These are phyloP conservation scores for Mytilinidion resinicola DNA, from an alignment of 495 filamentous ascomycete genomes.

Conservation along the genomic window DNA sequence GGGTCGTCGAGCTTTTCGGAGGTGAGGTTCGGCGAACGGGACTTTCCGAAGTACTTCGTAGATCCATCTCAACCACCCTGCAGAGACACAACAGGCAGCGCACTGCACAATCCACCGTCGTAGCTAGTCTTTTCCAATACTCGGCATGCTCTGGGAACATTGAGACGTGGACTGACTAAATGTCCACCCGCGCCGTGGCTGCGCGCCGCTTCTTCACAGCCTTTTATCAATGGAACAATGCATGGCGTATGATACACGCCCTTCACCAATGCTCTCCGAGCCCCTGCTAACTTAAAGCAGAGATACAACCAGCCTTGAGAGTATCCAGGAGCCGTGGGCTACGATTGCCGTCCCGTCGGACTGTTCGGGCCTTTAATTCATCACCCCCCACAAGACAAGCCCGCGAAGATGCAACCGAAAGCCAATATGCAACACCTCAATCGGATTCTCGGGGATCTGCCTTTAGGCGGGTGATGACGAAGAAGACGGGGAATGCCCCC, in stretches of 20 bases:
- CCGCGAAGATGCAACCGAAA: neutral
- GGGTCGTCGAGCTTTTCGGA: neutral
- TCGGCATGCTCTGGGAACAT: neutral
- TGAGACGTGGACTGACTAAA: neutral
- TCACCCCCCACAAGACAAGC: neutral
- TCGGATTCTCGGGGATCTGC: neutral
- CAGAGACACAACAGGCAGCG: neutral
- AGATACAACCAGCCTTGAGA: neutral
- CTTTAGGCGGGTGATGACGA: neutral
- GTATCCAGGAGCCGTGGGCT: neutral
- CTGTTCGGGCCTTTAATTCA: neutral
- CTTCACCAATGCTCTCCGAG: neutral
- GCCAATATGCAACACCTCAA: neutral
- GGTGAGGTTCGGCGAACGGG: neutral
- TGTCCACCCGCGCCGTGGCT: neutral
- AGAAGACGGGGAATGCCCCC: neutral
- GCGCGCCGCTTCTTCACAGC: constrained; percentile 19
- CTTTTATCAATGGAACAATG: constrained; percentile 20
- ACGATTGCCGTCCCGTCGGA: neutral
- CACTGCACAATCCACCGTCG: neutral
- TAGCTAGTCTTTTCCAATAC: neutral
- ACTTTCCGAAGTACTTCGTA: neutral
- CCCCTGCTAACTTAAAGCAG: neutral
- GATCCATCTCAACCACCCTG: neutral
- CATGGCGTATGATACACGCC: neutral